phyloP scores from a whole-genome alignment of 768 basidiomycete genomes.

The Boletales sp. region DNA sequence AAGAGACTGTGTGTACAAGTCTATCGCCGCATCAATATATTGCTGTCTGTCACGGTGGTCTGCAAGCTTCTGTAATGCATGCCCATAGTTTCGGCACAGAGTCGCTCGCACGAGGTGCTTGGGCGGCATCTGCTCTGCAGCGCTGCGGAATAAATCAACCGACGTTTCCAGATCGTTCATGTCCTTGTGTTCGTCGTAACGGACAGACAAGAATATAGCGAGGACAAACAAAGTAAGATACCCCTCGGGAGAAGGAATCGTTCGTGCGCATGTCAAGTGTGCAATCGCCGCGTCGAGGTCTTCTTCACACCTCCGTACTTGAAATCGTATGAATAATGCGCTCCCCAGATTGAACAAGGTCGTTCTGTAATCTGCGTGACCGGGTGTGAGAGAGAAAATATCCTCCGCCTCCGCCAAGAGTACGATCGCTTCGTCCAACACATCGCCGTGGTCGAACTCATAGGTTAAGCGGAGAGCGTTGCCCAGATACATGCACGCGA shows the following conservation, averaged over 20 bases:
- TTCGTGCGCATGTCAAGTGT: constrained; percentile 3
- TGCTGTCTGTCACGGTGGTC: neutral
- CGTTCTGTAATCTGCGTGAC: constrained; percentile 1
- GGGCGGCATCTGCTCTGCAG: constrained; percentile 8
- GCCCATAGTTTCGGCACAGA: constrained; percentile 12
- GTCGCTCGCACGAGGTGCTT: constrained; percentile 4
- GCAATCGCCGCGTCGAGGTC: constrained; percentile 21
- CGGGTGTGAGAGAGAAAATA: constrained; percentile 1
- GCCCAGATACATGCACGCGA: constrained; percentile 12
- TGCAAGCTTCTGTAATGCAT: constrained; percentile 6
- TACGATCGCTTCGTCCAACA: constrained; percentile 23
- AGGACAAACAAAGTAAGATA: constrained; percentile 2
- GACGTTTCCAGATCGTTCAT: constrained; percentile 13
- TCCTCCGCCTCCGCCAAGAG: constrained; percentile 18
- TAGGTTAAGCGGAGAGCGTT: constrained; percentile 13
- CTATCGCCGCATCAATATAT: constrained; percentile 8
- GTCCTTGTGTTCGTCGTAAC: neutral
- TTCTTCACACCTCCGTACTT: neutral
- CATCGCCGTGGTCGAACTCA: constrained; percentile 5
- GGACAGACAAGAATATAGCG: constrained; percentile 11
- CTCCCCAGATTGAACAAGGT: constrained; percentile 7
- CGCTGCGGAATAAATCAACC: constrained; percentile 10
- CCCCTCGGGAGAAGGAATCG: constrained; percentile 7
- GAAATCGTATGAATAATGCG: constrained; percentile 17
- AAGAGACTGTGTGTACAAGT: constrained; percentile 4